Percentiles rank a stretch among this genome's conserved stretches.
These are phyloP conservation scores for Fraxinus anomala DNA, from an alignment of 257 asterid genomes.

Conservation along the genomic window DNA sequence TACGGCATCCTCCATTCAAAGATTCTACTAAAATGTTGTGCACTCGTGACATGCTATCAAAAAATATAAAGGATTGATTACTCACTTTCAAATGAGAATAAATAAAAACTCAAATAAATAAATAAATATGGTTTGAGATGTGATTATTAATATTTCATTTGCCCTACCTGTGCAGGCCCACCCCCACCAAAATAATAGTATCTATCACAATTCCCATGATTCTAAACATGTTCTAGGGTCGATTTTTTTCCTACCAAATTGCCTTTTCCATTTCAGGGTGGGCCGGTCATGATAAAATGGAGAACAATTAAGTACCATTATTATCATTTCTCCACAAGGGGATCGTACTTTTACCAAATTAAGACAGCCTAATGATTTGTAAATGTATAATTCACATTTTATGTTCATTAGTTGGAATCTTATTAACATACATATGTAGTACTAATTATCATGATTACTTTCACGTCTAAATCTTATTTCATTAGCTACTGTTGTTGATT, in stretches of 20 bases:
- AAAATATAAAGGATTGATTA: not conserved
- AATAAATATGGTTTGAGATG: not conserved
- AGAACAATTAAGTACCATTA: not conserved
- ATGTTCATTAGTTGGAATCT: not conserved
- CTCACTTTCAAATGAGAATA: not conserved
- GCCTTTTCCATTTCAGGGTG: not conserved
- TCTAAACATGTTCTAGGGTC: not conserved
- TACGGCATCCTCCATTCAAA: not conserved
- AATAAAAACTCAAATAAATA: too few relatives aligned
- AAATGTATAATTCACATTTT: not conserved
- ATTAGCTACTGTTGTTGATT: not conserved
- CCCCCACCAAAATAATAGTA: not conserved
- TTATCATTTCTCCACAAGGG: not conserved
- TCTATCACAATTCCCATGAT: not conserved
- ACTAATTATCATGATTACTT: not conserved
- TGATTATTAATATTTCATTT: too few relatives aligned
- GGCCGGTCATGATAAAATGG: not conserved
- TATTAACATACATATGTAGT: not conserved
- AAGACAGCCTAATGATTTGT: not conserved
- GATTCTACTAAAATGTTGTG: not conserved
- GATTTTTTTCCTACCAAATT: too few relatives aligned
- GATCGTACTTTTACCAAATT: constrained; percentile 15
- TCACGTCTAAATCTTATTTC: constrained; percentile 4
- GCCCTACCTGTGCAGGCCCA: not conserved
- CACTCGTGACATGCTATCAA: not conserved